Conservation (phyloP, 345 rosid species). For the Gossypium anomalum region DNA sequence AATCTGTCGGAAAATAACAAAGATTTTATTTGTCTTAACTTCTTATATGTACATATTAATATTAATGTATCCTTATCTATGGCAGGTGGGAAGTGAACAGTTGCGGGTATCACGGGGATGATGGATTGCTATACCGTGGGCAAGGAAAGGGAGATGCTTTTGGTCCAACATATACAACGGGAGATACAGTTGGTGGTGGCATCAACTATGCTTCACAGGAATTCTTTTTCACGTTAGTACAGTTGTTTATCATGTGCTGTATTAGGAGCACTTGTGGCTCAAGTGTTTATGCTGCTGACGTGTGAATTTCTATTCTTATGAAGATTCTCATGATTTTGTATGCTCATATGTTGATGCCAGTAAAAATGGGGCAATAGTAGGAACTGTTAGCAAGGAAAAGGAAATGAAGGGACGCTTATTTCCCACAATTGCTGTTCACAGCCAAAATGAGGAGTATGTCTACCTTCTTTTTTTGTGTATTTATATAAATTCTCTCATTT, state of each 20-base stretch:
- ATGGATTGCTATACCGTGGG: constrained; percentile 75
- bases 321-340: constrained; percentile 7
- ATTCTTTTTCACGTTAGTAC: constrained; percentile 91
- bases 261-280: not conserved
- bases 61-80: not conserved
- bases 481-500: not conserved
- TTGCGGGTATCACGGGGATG: constrained; percentile 96
- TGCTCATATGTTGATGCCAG: constrained; percentile 39
- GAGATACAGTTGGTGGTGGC: constrained; percentile 90
- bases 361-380: constrained; percentile 72
- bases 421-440: constrained; percentile 92
- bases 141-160: constrained; percentile 70
- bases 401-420: constrained; percentile 64
- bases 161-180: constrained; percentile 74
- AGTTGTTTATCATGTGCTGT: constrained; percentile 20
- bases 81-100: constrained; percentile 93
- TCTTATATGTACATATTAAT: not conserved
- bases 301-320: constrained; percentile 5
- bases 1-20: not conserved
- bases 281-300: not conserved
- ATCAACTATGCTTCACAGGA: constrained; percentile 80
- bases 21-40: not conserved
- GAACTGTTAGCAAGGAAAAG: constrained; percentile 64
- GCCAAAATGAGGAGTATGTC: constrained; percentile 94
- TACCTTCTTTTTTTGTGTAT: constrained; percentile 9